Evolutionary conservation across 192 early-diverging fungal species (phyloP), one percentile per base, ranked within the genome.

Genomic region (Chytriomyces sp.): DNA sequence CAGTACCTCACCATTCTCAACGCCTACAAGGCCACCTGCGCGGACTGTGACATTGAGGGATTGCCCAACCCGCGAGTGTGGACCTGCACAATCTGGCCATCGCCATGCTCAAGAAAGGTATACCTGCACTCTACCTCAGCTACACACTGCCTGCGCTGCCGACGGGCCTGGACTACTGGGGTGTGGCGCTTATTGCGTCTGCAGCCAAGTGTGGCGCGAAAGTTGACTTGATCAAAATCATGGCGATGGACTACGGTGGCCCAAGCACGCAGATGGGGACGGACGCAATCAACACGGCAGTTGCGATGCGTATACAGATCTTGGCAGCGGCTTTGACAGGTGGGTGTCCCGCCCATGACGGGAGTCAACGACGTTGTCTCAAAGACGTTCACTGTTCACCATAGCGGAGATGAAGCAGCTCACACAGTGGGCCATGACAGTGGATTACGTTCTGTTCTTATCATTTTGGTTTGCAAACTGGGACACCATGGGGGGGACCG

Each of bases 11-110:
- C 39, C 10, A 78, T 80, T 7, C 75, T 84, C 39, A 62, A 79
- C 53, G 52, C 38, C 36, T 81, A 81, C 71, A 30, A 56, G 12
- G 58, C 60, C 30, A 73, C 39, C 17, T 78, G 78, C 70, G 37
- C 79, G 31, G 82, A 84, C 53, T 81, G 81, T 73, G 82, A 84
- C 59, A 66, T 84, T 39, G 82, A 84, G 66, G 80, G 80, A 26
- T 49, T 5, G 4, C 72, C 77, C 8, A 22, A 80, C 17, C 0
- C 36, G 74, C 64, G 1, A 25, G 73, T 38, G 75, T 77, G 31
- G 73, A 73, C 19, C 61, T 67, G 17, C 72, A 80, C 3, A 80
- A 79, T 59, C 33, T 65, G 28, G 83, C 75, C 39, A 53, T 84
- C 52, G 41, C 66, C 28, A 34, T 14, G 12, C 17, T 84, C 7